Percentiles rank a stretch among this genome's conserved stretches.
phyloP scores from a whole-genome alignment of 2,329 filamentous ascomycete species.

The Fusarium lateritium region DNA sequence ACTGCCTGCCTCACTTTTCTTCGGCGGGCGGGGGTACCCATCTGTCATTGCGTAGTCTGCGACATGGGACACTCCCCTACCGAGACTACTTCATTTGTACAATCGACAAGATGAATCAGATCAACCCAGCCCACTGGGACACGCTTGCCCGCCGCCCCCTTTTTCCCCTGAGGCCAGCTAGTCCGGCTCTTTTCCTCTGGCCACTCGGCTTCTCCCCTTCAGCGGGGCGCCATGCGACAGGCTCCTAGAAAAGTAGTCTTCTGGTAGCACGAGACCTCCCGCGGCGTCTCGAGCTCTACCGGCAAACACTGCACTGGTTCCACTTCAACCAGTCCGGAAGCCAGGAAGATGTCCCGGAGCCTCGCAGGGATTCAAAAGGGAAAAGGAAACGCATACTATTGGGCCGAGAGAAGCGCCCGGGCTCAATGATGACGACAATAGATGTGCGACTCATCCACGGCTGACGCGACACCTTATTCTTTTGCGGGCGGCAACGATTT shows the following conservation, averaged over 20 bases:
- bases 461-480: conserved; percentile 44
- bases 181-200: conserved; percentile 26
- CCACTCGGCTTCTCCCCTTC: conserved; percentile 51
- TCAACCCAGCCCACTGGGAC: conserved; percentile 52
- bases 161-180: conserved; percentile 49
- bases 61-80: conserved; percentile 35
- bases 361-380: conserved; percentile 36
- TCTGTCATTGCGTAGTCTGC: conserved; percentile 44
- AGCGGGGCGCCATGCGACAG: conserved; percentile 51
- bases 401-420: conserved; percentile 40
- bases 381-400: conserved; percentile 35
- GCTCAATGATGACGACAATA: conserved; percentile 47
- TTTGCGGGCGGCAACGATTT: conserved; percentile 27
- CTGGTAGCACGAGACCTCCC: conserved; percentile 45
- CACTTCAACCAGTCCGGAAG: conserved; percentile 44
- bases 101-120: conserved; percentile 49
- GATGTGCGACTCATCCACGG: conserved; percentile 41
- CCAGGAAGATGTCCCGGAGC: conserved; percentile 45
- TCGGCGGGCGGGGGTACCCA: conserved; percentile 24
- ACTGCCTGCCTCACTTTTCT: conserved; percentile 33
- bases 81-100: conserved; percentile 42
- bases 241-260: conserved; percentile 42
- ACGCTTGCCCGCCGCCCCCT: conserved; percentile 48
- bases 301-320: conserved; percentile 40
- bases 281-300: conserved; percentile 39